Evolutionary conservation across 2,329 filamentous ascomycete species (phyloP), one percentile per base, ranked within the genome.

Genomic region (Curvularia hawaiiensis): DNA sequence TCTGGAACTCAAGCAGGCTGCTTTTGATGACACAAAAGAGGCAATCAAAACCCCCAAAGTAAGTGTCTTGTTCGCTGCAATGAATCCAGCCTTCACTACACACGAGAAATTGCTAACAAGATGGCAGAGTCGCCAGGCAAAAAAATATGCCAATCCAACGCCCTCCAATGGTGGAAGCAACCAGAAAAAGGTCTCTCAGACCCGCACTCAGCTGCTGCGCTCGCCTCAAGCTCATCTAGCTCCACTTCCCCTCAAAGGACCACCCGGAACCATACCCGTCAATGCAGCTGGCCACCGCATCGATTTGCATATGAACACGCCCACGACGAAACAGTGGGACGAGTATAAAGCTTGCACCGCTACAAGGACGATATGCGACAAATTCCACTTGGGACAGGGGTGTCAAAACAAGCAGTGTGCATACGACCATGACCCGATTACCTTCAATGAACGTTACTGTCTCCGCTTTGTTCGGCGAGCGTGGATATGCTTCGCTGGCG

Each of bases 271-370:
- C 12, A 39, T 50, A 50, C 47, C 35, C 24, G 20, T 50, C 10
- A 50, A 50, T 35, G 33, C 24, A 8, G 35, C 35, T 12, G 47
- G 47, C 10, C 35, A 50, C 26, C 35, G 47, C 16, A 50, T 50
- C 16, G 24, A 50, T 40, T 28, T 5, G 1, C n/a, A 50, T 20
- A 39, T 50, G 31, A 14, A 40, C 4, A 4, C 3, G 28, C 47
- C 47, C n/a, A 40, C 35, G 3, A 14, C 18, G 3, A 20, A 5
- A 5, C 33, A 50, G n/a, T 50, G 47, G 47, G 18, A 14, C 4
- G 24, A 30, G 47, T 38, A 50, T 20, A 6, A 40, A 20, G 22
- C 10, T 40, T 16, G 35, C 35, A 40, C 31, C 7, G 11, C 33
- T 22, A 40, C 31, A 28, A 50, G 24, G 14, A 50, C 16, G 35